These are phyloP conservation scores for Fraxinus albicans DNA, from an alignment of 305 asterid genomes.

Conservation along the genomic window DNA sequence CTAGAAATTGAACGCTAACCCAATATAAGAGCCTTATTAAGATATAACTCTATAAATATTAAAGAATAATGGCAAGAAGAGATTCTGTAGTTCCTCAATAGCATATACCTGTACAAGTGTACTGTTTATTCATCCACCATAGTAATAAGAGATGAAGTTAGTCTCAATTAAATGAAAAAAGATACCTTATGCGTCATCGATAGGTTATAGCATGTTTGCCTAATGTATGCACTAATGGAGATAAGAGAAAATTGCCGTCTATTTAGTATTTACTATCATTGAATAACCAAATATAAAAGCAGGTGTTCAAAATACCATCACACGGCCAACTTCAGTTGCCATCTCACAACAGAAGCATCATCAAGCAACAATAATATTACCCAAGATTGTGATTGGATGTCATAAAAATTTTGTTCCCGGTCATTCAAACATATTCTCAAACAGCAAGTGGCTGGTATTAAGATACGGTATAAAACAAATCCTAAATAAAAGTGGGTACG, in stretches of 20 bases:
- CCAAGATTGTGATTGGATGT: not conserved
- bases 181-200: not conserved
- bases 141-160: not conserved
- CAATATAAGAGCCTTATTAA: not conserved
- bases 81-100: not conserved
- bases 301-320: not conserved
- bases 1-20: not conserved
- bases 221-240: not conserved
- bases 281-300: not conserved
- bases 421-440: conserved; percentile 11
- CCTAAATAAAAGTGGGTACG: not conserved
- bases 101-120: not conserved
- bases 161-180: not conserved
- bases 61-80: not conserved
- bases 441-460: not conserved
- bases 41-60: not conserved
- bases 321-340: not conserved
- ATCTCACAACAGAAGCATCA: not conserved
- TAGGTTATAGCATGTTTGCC: not conserved
- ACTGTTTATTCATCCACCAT: not conserved
- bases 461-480: not conserved
- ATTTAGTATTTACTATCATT: not conserved
- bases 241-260: not conserved
- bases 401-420: not conserved
- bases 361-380: not conserved